A percentile compares a stretch with the other conserved stretches of the same genome.
phyloP scores from a whole-genome alignment of 1,284 basidiomycete genomes.

The Somion occarium region DNA sequence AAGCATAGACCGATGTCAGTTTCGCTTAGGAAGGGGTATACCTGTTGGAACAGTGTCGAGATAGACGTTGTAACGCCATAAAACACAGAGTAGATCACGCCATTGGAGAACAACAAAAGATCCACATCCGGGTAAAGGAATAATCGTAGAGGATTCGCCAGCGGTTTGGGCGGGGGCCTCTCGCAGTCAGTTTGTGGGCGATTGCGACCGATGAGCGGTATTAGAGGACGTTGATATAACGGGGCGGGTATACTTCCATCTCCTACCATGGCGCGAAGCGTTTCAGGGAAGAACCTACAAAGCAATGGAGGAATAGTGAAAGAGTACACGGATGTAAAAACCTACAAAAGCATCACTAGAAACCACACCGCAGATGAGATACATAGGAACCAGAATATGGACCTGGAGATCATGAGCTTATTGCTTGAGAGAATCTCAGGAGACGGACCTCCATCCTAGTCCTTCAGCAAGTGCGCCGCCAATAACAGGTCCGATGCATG shows the following conservation, averaged over 20 bases:
- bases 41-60: conserved; percentile 52
- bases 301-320: background rate
- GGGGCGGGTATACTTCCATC: conserved; percentile 51
- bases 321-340: conserved; percentile 10
- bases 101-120: conserved; percentile 60
- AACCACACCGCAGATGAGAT: conserved; percentile 54
- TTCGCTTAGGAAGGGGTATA: conserved; percentile 59
- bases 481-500: conserved; percentile 39
- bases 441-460: conserved; percentile 62
- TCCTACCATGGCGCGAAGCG: conserved; percentile 48
- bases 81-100: conserved; percentile 53
- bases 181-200: conserved; percentile 16
- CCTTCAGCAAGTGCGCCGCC: conserved; percentile 55
- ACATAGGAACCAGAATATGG: conserved; percentile 78
- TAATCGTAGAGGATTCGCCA: conserved; percentile 56
- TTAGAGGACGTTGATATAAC: conserved; percentile 43
- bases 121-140: conserved; percentile 56
- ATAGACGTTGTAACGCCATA: conserved; percentile 64
- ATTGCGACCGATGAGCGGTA: conserved; percentile 48
- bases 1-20: conserved; percentile 69
- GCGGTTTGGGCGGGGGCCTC: conserved; percentile 30
- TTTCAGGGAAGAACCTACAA: conserved; percentile 44
- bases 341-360: conserved; percentile 51
- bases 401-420: conserved; percentile 30
- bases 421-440: background rate